phyloP scores from a whole-genome alignment of 768 basidiomycete species.

The Panus rudis region DNA sequence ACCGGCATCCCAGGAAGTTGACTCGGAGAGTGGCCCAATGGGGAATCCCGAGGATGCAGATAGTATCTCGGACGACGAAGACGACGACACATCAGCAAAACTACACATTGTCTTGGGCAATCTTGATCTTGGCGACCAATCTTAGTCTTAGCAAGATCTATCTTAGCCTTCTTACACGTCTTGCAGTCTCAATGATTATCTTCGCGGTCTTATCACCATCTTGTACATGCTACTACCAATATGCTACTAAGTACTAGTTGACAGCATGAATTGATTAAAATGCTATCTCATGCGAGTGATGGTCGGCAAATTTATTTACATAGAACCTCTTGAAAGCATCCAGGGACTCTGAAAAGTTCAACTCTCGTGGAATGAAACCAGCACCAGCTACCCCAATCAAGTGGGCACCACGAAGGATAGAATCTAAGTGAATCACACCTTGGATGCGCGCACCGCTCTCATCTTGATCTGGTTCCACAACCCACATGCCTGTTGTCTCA shows the following conservation, averaged over 20 bases:
- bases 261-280: not conserved
- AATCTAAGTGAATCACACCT: constrained; percentile 22
- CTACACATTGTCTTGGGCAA: not conserved
- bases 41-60: too few relatives aligned
- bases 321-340: constrained; percentile 7
- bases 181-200: constrained; percentile 14
- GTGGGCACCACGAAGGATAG: constrained; percentile 25
- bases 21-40: too few relatives aligned
- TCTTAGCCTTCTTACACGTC: not conserved
- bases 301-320: constrained; percentile 8
- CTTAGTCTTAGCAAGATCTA: not conserved
- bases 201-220: constrained; percentile 11
- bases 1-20: too few relatives aligned
- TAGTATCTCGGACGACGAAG: too few relatives aligned
- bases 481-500: constrained; percentile 22
- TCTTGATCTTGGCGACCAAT: not conserved
- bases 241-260: not conserved
- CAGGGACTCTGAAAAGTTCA: constrained; percentile 18
- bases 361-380: not conserved
- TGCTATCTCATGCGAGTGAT: constrained; percentile 20
- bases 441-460: not conserved
- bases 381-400: constrained; percentile 7
- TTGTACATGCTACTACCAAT: constrained; percentile 6
- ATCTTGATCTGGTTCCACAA: not conserved
- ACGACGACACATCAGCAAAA: constrained; percentile 1